A percentile compares a stretch with the other conserved stretches of the same genome.
Evolutionary conservation across 2,329 filamentous ascomycete species (phyloP).

Genomic region (Fusarium clavum): DNA sequence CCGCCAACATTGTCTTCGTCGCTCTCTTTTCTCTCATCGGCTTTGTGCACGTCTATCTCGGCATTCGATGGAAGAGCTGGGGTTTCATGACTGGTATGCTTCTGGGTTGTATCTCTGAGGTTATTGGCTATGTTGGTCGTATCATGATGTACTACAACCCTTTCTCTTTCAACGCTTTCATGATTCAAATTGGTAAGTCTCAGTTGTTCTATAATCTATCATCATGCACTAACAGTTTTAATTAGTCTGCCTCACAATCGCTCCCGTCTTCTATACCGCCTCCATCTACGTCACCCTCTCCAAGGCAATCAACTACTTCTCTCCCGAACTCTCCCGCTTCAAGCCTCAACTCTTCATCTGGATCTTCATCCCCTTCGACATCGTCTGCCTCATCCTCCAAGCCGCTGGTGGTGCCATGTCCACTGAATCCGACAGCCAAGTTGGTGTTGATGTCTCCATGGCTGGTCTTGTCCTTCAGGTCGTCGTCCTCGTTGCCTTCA

Average conservation of each 20-base stretch:
- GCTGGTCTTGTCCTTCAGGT: slow-evolving; percentile 71
- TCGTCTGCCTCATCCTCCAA: slow-evolving; percentile 68
- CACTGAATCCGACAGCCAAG: slow-evolving; percentile 49
- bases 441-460: slow-evolving; percentile 55
- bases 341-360: slow-evolving; percentile 58
- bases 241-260: slow-evolving; percentile 66
- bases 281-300: slow-evolving; percentile 74
- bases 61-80: slow-evolving; percentile 60
- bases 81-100: slow-evolving; percentile 65
- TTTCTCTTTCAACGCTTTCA: slow-evolving; percentile 69
- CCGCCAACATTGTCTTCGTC: slow-evolving; percentile 64
- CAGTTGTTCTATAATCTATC: no score
- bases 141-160: slow-evolving; percentile 68
- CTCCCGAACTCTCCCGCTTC: slow-evolving; percentile 57
- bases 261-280: slow-evolving; percentile 64
- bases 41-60: slow-evolving; percentile 58
- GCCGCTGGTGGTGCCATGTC: slow-evolving; percentile 67
- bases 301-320: slow-evolving; percentile 56
- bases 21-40: slow-evolving; percentile 60
- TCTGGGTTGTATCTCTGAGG: slow-evolving; percentile 66
- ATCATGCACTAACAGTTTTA: slow-evolving; percentile 1
- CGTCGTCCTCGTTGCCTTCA: slow-evolving; percentile 65
- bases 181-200: slow-evolving; percentile 71
- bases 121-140: slow-evolving; percentile 72
- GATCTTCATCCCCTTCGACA: slow-evolving; percentile 66